phyloP scores from a whole-genome alignment of 208 protist genomes.

The Angomonas ambiguus region DNA sequence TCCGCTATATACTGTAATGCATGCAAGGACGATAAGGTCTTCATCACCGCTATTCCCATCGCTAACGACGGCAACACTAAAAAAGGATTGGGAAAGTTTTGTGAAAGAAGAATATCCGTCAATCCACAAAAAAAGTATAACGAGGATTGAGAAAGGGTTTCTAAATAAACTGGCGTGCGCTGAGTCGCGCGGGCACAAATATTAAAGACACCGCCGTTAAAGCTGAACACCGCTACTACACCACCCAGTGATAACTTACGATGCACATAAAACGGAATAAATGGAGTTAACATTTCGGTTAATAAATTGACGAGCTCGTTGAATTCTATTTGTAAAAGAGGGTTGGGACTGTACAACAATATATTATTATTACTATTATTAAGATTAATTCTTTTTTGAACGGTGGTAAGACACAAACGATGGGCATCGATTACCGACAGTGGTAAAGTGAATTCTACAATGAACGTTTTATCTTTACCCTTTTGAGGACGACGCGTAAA shows the following conservation, averaged over 20 bases:
- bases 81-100: slow-evolving; percentile 59
- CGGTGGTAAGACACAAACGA: slow-evolving; percentile 41
- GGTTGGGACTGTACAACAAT: slow-evolving; percentile 60
- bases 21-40: neutral
- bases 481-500: no score
- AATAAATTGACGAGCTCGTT: slow-evolving; percentile 31
- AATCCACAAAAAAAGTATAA: slow-evolving; percentile 75
- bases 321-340: slow-evolving; percentile 62
- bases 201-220: slow-evolving; percentile 76
- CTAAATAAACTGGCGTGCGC: slow-evolving; percentile 43
- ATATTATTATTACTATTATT: slow-evolving; percentile 1
- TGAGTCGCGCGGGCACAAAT: slow-evolving; percentile 73
- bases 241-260: slow-evolving; percentile 58
- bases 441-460: neutral
- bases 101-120: slow-evolving; percentile 71
- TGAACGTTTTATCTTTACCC: no score
- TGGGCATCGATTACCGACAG: slow-evolving; percentile 29
- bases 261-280: slow-evolving; percentile 33
- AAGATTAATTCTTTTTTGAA: slow-evolving; percentile 35
- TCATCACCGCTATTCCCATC: slow-evolving; percentile 50
- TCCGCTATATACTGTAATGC: neutral
- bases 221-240: slow-evolving; percentile 55
- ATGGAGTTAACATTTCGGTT: slow-evolving; percentile 21
- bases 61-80: slow-evolving; percentile 62
- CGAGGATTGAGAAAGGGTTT: slow-evolving; percentile 68